phyloP scores from a whole-genome alignment of 768 basidiomycete genomes.

The Leucocoprinus leucothites region DNA sequence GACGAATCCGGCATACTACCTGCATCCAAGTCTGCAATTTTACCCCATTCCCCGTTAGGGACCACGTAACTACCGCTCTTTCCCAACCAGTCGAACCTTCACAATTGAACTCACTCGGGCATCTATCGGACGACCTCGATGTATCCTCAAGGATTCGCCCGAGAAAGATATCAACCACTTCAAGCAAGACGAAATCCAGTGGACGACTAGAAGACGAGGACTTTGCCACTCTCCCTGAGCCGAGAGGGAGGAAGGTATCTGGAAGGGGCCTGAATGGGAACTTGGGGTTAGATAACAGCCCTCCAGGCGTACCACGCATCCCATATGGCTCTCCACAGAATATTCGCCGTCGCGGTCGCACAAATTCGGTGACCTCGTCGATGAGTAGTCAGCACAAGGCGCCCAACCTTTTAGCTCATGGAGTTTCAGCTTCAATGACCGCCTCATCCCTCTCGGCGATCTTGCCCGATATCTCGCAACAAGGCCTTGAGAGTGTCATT shows the following conservation, averaged over 20 bases:
- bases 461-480: constrained; percentile 63
- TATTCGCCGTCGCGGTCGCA: constrained; percentile 29
- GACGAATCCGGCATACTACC: constrained; percentile 71
- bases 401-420: constrained; percentile 10
- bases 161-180: constrained; percentile 59
- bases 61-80: constrained; percentile 73
- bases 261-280: constrained; percentile 32
- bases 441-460: constrained; percentile 24
- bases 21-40: constrained; percentile 76
- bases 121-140: constrained; percentile 64
- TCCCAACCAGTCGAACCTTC: constrained; percentile 61
- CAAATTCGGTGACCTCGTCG: constrained; percentile 53
- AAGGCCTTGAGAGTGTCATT: constrained; percentile 66
- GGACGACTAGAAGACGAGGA: constrained; percentile 29
- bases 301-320: background rate
- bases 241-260: constrained; percentile 36
- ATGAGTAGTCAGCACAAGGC: constrained; percentile 20
- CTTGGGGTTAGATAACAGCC: background rate
- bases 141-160: constrained; percentile 54
- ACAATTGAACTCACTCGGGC: constrained; percentile 54
- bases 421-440: constrained; percentile 13
- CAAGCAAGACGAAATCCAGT: constrained; percentile 46
- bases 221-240: constrained; percentile 11
- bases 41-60: constrained; percentile 81
- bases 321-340: constrained; percentile 10